These are phyloP conservation scores for Oemleria cerasiformis DNA, from an alignment of 306 rosid species.

Conservation along the genomic window DNA sequence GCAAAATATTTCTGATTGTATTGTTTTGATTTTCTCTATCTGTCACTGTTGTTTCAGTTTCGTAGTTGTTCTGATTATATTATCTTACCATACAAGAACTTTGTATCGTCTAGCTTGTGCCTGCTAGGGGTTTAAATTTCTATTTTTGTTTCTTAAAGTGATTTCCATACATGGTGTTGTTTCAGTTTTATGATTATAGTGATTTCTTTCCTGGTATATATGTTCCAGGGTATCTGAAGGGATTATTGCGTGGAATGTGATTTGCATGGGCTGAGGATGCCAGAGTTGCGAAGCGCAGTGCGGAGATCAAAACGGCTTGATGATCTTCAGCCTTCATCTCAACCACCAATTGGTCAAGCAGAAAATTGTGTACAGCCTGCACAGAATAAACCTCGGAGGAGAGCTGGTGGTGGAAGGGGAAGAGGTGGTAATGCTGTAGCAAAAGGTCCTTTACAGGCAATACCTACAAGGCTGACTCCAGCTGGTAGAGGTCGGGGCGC, in stretches of 20 bases:
- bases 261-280: conserved; percentile 99
- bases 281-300: conserved; percentile 98
- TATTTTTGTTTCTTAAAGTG: conserved; percentile 10
- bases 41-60: not conserved
- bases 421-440: conserved; percentile 84
- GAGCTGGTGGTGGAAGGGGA: conserved; percentile 85
- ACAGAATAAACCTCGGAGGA: conserved; percentile 65
- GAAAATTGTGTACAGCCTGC: conserved; percentile 67
- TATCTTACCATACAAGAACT: not conserved
- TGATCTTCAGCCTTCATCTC: conserved; percentile 79
- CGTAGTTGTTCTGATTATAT: not conserved
- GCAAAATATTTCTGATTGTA: not conserved
- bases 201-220: conserved; percentile 14
- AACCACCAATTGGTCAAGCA: conserved; percentile 64
- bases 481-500: conserved; percentile 94
- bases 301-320: conserved; percentile 92
- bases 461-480: conserved; percentile 78
- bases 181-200: not conserved
- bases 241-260: conserved; percentile 53
- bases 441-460: conserved; percentile 72
- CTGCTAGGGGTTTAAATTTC: not conserved
- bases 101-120: not conserved
- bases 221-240: conserved; percentile 37
- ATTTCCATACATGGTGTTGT: not conserved
- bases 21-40: not conserved